Evolutionary conservation across 768 basidiomycete species (phyloP).

Genomic region (Paxillus ammoniavirescens): DNA sequence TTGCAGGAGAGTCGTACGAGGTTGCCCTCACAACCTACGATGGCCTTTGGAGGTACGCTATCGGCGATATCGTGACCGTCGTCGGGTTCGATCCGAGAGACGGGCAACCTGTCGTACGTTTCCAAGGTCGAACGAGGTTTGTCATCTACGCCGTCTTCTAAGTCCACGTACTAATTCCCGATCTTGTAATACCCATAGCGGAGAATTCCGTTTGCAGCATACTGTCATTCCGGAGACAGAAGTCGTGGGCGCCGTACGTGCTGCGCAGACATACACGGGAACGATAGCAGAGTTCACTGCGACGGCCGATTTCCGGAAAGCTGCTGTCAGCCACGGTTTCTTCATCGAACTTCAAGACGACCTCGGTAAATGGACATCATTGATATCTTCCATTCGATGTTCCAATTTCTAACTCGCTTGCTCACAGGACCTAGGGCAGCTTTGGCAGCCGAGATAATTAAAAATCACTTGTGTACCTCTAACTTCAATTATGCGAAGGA

Average conservation of each 20-base stretch:
- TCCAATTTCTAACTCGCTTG: no score
- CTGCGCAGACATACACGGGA: background rate
- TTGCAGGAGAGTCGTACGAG: constrained; percentile 4
- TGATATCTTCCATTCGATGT: no score
- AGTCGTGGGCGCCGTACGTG: background rate
- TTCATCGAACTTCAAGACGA: constrained; percentile 3
- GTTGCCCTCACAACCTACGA: constrained; percentile 1
- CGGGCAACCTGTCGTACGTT: constrained; percentile 6
- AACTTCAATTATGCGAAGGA: background rate
- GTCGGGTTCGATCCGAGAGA: constrained; percentile 7
- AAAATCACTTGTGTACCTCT: background rate
- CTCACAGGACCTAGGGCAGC: background rate
- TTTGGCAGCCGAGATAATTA: background rate
- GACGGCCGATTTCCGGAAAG: background rate
- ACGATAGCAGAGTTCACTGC: constrained; percentile 4
- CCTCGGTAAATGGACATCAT: background rate
- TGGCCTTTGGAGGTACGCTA: background rate
- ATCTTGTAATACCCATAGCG: background rate
- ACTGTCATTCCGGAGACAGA: constrained; percentile 1
- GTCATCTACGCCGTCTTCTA: background rate
- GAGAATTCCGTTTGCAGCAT: background rate
- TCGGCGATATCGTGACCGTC: constrained; percentile 6
- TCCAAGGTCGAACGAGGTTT: constrained; percentile 1
- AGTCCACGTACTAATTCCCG: background rate
- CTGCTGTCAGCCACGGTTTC: background rate